phyloP scores from a whole-genome alignment of 345 rosid genomes.

The Syzygium aromaticum region DNA sequence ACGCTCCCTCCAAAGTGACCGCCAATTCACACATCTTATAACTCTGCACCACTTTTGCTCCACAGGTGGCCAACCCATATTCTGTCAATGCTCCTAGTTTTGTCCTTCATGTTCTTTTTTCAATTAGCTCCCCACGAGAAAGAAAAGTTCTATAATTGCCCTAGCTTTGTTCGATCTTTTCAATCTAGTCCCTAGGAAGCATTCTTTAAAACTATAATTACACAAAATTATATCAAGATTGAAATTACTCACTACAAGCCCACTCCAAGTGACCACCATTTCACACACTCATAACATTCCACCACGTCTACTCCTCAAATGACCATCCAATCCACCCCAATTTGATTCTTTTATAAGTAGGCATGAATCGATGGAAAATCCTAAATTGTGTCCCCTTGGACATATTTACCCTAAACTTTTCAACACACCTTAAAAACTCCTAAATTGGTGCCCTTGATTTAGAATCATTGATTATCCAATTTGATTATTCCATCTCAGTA shows the following conservation, averaged over 20 bases:
- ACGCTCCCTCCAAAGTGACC: no score
- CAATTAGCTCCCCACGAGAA: not conserved
- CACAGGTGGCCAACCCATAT: not conserved
- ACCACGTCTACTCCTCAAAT: not conserved
- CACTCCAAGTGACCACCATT: not conserved
- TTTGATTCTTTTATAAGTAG: not conserved
- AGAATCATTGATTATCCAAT: no score
- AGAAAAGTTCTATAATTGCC: no score
- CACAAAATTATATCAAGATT: no score
- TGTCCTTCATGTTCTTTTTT: not conserved
- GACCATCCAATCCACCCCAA: not conserved
- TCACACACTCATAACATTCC: not conserved
- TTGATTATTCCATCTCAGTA: no score
- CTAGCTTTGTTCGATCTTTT: no score
- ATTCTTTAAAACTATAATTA: no score
- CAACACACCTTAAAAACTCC: not conserved
- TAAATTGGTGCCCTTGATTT: not conserved
- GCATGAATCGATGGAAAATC: not conserved
- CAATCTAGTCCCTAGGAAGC: no score
- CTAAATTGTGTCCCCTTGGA: not conserved
- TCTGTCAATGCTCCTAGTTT: not conserved
- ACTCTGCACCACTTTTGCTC: no score
- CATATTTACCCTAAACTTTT: not conserved
- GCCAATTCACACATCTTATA: no score
- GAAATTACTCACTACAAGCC: no score